A percentile compares a stretch with the other conserved stretches of the same genome.
phyloP scores from a whole-genome alignment of 2,329 filamentous ascomycete genomes.

The Trichocomaceae sp. region DNA sequence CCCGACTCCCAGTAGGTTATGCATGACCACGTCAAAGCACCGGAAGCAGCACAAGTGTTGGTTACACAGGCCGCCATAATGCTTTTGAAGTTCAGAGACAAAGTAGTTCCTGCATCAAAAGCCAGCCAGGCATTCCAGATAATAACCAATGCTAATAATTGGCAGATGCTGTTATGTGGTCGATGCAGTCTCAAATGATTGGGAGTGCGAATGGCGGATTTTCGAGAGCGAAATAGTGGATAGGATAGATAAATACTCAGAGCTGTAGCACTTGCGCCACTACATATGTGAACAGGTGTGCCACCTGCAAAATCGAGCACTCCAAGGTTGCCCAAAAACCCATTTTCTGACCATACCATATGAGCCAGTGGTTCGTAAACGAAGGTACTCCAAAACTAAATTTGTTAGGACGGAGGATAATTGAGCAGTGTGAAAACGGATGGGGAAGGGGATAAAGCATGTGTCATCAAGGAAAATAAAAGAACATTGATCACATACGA shows the following conservation, averaged over 20 bases:
- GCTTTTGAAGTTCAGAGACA: slow-evolving; percentile 46
- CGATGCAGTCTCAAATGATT: slow-evolving; percentile 43
- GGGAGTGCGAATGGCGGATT: slow-evolving; percentile 40
- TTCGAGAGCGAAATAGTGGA: slow-evolving; percentile 43
- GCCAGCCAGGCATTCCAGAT: slow-evolving; percentile 50
- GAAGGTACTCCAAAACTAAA: slow-evolving; percentile 44
- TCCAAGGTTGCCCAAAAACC: slow-evolving; percentile 39
- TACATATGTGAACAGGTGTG: slow-evolving; percentile 40
- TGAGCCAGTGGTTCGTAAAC: slow-evolving; percentile 44
- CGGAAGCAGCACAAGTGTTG: slow-evolving; percentile 23
- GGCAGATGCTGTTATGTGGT: slow-evolving; percentile 44
- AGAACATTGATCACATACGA: slow-evolving; percentile 20
- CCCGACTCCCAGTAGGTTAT: slow-evolving; percentile 41
- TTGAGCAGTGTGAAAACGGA: not conserved
- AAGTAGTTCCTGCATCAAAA: slow-evolving; percentile 46
- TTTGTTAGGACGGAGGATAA: not conserved
- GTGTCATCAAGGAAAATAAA: not conserved
- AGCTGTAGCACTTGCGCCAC: slow-evolving; percentile 37
- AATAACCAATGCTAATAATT: slow-evolving; percentile 44
- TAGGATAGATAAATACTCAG: slow-evolving; percentile 47
- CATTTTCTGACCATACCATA: slow-evolving; percentile 44
- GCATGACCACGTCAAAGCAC: slow-evolving; percentile 43
- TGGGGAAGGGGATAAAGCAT: not conserved
- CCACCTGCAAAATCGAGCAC: slow-evolving; percentile 45
- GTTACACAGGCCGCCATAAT: slow-evolving; percentile 24